Base-by-base conservation (phyloP, 2,329 filamentous ascomycete genomes). In the Aspergillaceae sp. region DNA sequence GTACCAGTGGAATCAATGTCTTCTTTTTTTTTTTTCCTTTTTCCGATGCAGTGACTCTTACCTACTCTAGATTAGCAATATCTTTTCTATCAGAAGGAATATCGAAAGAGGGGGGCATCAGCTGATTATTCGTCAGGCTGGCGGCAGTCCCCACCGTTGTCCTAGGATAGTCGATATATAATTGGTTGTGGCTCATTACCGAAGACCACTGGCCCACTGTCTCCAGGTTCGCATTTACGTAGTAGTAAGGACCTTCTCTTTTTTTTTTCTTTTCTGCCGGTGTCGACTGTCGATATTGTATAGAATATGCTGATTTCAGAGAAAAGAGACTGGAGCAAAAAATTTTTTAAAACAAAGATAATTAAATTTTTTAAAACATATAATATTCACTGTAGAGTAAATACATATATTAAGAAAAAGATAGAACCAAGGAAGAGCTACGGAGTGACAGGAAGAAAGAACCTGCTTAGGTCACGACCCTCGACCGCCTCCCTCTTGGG, bases 401-500 rank as follows among this genome's bases (percentile, higher is more conserved):
- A 26, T 8, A 26, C 26, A 19, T 19, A 26, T 19, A 19, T 4
- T 19, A 11, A 44, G 32, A 10, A 43, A 30, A 35, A 43, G 38
- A 44, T 55, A 52, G 53, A 53, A 57, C 48, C 43, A 42, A 50
- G 43, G 50, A 52, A 56, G 49, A 52, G 54, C 55, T 53, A 51
- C 54, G 55, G 34, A n/a, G 5, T 36, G 34, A 36, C 34, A n/a
- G 26, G 3, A 10, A 34, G n/a, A 36, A 38, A 10, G 27, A 38
- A 26, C 36, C 36, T 38, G 49, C 51, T 57, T 52, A 53, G 49
- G 49, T 56, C 50, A 53, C 50, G 46, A 49, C 46, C 45, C 43
- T 51, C 54, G 51, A 55, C 56, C 55, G 53, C 55, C 56, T 56
- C 53, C 56, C 55, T 58, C 51, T 54, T 50, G 40, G 43, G 44